Conservation (phyloP, 805 yeast genomes). For the Monosporozyma aquatica region DNA sequence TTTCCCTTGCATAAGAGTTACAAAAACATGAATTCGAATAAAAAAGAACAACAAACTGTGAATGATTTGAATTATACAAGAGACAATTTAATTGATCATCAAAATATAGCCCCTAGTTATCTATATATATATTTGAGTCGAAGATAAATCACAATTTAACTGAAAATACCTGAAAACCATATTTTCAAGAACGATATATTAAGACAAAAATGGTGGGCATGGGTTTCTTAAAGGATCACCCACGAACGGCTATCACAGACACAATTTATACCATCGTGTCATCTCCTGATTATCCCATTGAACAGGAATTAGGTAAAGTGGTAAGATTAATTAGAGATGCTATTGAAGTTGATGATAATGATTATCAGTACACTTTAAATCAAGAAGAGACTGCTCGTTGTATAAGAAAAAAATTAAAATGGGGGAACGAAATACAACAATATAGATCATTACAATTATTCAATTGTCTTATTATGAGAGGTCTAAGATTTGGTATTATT, state of each 20-base stretch:
- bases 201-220: conserved; percentile 24
- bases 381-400: conserved; percentile 83
- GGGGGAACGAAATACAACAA: conserved; percentile 63
- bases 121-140: too few species aligned
- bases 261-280: conserved; percentile 44
- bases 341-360: conserved; percentile 4
- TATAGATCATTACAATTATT: conserved; percentile 54
- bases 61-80: too few species aligned
- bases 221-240: conserved; percentile 53
- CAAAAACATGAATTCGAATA: neutral
- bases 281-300: conserved; percentile 25
- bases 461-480: conserved; percentile 43
- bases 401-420: conserved; percentile 76
- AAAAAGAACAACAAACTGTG: neutral
- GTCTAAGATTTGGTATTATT: conserved; percentile 33
- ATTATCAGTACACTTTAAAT: conserved; percentile 21
- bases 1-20: neutral
- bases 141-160: too few species aligned
- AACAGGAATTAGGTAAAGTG: conserved; percentile 30
- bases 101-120: too few species aligned
- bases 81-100: too few species aligned
- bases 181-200: neutral
- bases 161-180: too few species aligned
- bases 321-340: conserved; percentile 31
- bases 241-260: conserved; percentile 62